Conservation (phyloP, 2,329 filamentous ascomycete species). For the Talaromyces sp. region DNA sequence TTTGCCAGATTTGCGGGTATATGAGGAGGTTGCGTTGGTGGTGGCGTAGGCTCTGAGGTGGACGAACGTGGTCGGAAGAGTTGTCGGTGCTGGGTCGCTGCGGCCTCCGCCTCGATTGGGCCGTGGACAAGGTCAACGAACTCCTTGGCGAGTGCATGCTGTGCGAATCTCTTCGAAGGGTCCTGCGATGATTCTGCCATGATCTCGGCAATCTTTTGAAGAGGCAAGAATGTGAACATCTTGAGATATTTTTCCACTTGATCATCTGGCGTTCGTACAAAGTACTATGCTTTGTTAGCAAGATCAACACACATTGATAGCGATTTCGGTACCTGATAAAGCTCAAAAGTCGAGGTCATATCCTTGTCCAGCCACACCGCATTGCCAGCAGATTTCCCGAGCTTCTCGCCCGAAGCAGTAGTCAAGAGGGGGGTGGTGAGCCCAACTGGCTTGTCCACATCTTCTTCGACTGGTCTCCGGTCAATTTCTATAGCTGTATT, state of each 20-base stretch:
- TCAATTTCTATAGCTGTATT: slow-evolving; percentile 37
- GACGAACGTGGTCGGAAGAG: slow-evolving; percentile 40
- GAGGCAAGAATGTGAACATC: slow-evolving; percentile 83
- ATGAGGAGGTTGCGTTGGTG: slow-evolving; percentile 22
- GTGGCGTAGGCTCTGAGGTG: slow-evolving; percentile 33
- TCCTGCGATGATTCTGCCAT: slow-evolving; percentile 66
- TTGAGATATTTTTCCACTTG: slow-evolving; percentile 79
- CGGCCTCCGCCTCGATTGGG: slow-evolving; percentile 57
- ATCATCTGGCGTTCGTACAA: slow-evolving; percentile 74
- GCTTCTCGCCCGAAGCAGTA: slow-evolving; percentile 79
- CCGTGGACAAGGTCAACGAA: slow-evolving; percentile 79
- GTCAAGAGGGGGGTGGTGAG: slow-evolving; percentile 90
- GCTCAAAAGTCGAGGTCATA: slow-evolving; percentile 75
- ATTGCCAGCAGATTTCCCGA: slow-evolving; percentile 92
- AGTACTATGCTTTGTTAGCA: slow-evolving; percentile 58
- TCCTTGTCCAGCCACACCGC: slow-evolving; percentile 85
- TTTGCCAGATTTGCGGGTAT: slow-evolving; percentile 22
- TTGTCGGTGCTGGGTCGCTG: slow-evolving; percentile 55
- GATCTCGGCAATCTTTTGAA: slow-evolving; percentile 61
- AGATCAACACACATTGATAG: no score
- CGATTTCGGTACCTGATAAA: slow-evolving; percentile 77
- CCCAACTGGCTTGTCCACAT: slow-evolving; percentile 61
- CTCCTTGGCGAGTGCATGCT: slow-evolving; percentile 78
- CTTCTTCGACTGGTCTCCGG: slow-evolving; percentile 34
- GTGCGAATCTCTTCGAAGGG: slow-evolving; percentile 69